Base-by-base conservation (phyloP, 192 early-diverging fungal genomes). In the Entomortierella beljakovae region DNA sequence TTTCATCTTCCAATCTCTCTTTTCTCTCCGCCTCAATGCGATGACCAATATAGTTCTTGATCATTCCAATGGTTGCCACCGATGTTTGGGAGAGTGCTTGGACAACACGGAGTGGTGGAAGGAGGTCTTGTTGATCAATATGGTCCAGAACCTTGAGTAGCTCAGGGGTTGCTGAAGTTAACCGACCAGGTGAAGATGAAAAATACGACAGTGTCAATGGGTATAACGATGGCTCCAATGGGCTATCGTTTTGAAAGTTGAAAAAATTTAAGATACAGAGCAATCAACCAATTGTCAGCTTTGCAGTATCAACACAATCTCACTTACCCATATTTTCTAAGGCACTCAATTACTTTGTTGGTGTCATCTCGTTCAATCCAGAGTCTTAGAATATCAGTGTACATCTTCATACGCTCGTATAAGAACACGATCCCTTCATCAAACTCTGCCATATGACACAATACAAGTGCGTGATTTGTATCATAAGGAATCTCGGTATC, bases 81-180 rank as follows among this genome's bases (percentile, higher is more conserved):
- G 92, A 88, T 43, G 92, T 92, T 33, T 89, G 87, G 5, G 91
- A 84, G 15, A 99, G 83, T 1, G 95, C 90, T 62, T 98, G 94
- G 1, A 99, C 76, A 9, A 99, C 94, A 59, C 98, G 90, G 48
- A 99, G 80, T 37, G 95, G 95, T 28, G 95, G 92, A 70, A 99
- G 80, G 11, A 99, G 80, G 55, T 94, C 92, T 62, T 90, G 86
- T 48, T 86, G 82, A 60, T 99, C 97, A 66, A 99, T 97, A 18
- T 92, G 90, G 57, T 88, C 84, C 56, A 99, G 80, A 1, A 96
- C 89, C 73, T 86, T 89, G 3, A 91, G 58, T 58, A 91, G 60
- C 50, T 92, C 87, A 15, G 82, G 64, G 33, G 85, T 90, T 11
- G 89, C 89, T 29, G 83, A 80, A 2, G 81, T 63, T 16, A 90